These are phyloP conservation scores for Pestalotiopsis sp. DNA, from an alignment of 2,329 filamentous ascomycete species.

Conservation along the genomic window DNA sequence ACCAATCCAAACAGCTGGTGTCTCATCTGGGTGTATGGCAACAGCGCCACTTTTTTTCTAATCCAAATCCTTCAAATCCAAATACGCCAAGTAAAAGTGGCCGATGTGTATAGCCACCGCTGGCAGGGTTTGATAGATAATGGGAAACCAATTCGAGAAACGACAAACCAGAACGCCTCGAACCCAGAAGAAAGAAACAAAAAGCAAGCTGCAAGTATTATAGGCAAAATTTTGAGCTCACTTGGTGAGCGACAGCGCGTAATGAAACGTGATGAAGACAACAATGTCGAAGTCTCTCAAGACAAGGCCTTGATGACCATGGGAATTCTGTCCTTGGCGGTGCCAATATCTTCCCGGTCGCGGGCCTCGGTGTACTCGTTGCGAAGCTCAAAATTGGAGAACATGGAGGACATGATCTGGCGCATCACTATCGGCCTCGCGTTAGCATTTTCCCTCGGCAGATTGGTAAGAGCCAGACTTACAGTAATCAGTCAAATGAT, in stretches of 20 bases:
- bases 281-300: too few species aligned
- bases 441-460: too few species aligned
- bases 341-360: background rate
- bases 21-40: background rate
- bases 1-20: background rate
- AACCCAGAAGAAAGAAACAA: too few species aligned
- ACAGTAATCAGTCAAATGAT: conserved; percentile 1
- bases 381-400: background rate
- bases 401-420: background rate
- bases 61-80: background rate
- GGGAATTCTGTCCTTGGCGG: background rate
- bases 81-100: background rate
- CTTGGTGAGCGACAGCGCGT: too few species aligned
- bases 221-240: too few species aligned
- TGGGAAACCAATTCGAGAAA: too few species aligned
- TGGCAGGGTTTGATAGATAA: too few species aligned
- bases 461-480: background rate
- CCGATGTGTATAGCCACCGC: too few species aligned
- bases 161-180: too few species aligned
- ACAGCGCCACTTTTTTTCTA: background rate
- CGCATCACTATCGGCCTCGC: background rate
- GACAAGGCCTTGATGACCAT: background rate
- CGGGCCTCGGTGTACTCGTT: background rate
- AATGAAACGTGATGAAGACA: too few species aligned
- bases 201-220: too few species aligned